Conservation (phyloP, 1,284 basidiomycete species). For the Malassezia brasiliensis region DNA sequence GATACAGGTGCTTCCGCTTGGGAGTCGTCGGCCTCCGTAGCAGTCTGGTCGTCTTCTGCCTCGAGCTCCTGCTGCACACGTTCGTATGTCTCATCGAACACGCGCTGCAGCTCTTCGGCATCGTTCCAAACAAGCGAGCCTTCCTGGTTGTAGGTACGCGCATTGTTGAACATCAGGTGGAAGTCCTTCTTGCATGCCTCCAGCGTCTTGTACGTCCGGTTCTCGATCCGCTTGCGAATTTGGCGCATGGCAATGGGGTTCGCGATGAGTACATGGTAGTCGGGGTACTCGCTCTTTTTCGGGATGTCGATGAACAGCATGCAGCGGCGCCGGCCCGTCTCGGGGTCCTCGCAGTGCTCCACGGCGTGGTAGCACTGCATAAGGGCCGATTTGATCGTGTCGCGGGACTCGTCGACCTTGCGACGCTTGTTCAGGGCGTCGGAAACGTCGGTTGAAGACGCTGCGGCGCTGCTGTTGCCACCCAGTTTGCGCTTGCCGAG, state of each 20-base stretch:
- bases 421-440: slow-evolving; percentile 54
- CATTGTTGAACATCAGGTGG: slow-evolving; percentile 81
- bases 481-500: slow-evolving; percentile 32
- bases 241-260: slow-evolving; percentile 76
- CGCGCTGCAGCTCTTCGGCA: slow-evolving; percentile 52
- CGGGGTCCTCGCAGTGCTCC: slow-evolving; percentile 61
- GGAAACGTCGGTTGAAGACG: background rate
- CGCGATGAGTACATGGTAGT: slow-evolving; percentile 60
- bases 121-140: slow-evolving; percentile 86
- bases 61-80: slow-evolving; percentile 24
- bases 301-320: slow-evolving; percentile 49
- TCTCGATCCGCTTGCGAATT: slow-evolving; percentile 70
- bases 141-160: slow-evolving; percentile 55
- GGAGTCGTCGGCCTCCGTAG: background rate
- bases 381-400: slow-evolving; percentile 72
- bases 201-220: slow-evolving; percentile 66
- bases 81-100: slow-evolving; percentile 38
- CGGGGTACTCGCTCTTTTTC: slow-evolving; percentile 65
- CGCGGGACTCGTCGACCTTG: slow-evolving; percentile 56
- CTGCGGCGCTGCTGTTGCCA: slow-evolving; percentile 29
- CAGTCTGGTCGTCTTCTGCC: slow-evolving; percentile 24
- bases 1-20: background rate
- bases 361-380: slow-evolving; percentile 71
- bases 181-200: slow-evolving; percentile 69
- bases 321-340: slow-evolving; percentile 50